Percentiles rank a stretch among this genome's conserved stretches.
Evolutionary conservation across 352 stramenopile genomes (phyloP).

Genomic region (Phytophthora ohioensis): DNA sequence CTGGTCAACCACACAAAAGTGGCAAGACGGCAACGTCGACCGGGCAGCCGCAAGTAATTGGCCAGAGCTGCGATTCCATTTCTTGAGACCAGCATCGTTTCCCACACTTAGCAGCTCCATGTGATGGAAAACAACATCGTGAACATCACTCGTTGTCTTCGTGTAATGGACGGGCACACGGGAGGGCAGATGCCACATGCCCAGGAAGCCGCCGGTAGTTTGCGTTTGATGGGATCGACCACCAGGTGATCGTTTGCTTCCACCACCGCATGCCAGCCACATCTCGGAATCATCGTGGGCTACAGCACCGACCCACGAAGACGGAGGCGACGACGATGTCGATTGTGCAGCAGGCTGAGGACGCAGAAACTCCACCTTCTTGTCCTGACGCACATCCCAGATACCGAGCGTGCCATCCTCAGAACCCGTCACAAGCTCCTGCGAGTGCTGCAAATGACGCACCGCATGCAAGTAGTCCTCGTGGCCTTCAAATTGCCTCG

Average conservation of each 20-base stretch:
- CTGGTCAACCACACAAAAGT: conserved; percentile 76
- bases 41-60: conserved; percentile 61
- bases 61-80: conserved; percentile 82
- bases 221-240: conserved; percentile 23
- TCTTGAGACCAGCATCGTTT: conserved; percentile 70
- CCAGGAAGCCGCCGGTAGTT: conserved; percentile 55
- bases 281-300: conserved; percentile 77
- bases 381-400: conserved; percentile 70
- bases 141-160: conserved; percentile 65
- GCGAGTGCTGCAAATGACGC: conserved; percentile 68
- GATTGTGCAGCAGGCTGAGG: conserved; percentile 44
- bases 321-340: conserved; percentile 5
- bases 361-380: conserved; percentile 62
- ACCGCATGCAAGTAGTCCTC: conserved; percentile 74
- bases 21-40: conserved; percentile 62
- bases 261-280: conserved; percentile 74
- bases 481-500: conserved; percentile 64
- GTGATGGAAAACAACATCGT: conserved; percentile 76
- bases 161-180: conserved; percentile 76
- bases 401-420: conserved; percentile 80
- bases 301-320: conserved; percentile 66
- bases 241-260: conserved; percentile 44
- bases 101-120: conserved; percentile 79
- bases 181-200: conserved; percentile 84
- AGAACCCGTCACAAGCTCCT: conserved; percentile 74